Evolutionary conservation across 2,329 filamentous ascomycete genomes (phyloP).

Genomic region (Capronia americana): DNA sequence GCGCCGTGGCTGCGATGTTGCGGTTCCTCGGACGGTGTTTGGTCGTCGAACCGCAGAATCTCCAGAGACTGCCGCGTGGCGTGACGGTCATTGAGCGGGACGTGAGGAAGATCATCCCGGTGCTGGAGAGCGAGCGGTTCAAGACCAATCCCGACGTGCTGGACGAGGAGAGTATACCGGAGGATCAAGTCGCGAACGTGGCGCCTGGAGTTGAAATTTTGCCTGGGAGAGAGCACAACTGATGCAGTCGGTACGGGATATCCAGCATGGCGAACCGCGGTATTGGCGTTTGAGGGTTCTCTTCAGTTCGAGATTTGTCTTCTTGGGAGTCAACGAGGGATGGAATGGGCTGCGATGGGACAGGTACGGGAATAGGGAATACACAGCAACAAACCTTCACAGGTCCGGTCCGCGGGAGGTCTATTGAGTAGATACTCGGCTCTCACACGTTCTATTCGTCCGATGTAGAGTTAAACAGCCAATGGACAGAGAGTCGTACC

Average conservation of each 20-base stretch:
- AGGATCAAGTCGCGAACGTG: conserved; percentile 32
- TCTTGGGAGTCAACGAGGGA: too few relatives aligned
- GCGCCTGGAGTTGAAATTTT: not conserved
- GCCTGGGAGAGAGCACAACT: not conserved
- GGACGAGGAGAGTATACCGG: conserved; percentile 28
- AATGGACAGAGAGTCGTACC: too few relatives aligned
- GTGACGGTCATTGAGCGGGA: conserved; percentile 37
- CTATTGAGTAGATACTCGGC: not conserved
- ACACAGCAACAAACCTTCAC: not conserved
- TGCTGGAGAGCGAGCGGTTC: conserved; percentile 30
- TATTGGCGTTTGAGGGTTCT: not conserved
- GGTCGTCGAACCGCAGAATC: conserved; percentile 12
- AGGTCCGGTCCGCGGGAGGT: not conserved
- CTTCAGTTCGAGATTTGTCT: not conserved
- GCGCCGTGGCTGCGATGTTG: conserved; percentile 30
- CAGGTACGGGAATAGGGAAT: not conserved
- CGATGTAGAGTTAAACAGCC: too few relatives aligned
- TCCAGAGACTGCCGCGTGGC: conserved; percentile 19
- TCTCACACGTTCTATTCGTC: too few relatives aligned
- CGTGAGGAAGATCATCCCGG: conserved; percentile 28
- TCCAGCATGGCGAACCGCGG: not conserved
- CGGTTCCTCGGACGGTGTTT: conserved; percentile 32
- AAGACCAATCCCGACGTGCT: conserved; percentile 27
- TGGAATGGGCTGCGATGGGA: too few relatives aligned
- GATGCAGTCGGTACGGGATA: not conserved